Base-by-base conservation (phyloP, 371 early-diverging fungal species). In the Mucor piriformis region DNA sequence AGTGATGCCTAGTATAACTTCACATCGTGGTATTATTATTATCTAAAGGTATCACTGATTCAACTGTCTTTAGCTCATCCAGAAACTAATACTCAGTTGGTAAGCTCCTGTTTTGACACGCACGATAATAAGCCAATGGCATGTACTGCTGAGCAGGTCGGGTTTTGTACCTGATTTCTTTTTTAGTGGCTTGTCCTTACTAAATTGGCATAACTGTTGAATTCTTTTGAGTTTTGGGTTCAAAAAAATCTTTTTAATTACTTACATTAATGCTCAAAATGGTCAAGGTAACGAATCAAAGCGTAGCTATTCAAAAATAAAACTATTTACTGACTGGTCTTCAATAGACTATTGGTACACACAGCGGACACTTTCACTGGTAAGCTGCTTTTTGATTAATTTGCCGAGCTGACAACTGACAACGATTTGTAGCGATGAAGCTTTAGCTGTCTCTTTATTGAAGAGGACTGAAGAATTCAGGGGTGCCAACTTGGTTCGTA, bases 371-470 rank as follows among this genome's bases (percentile, higher is more conserved):
- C 57, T 93, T 94, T 74, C 95, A 93, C 75, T 91, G 92, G 80
- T 83, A 75, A 54, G 48, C 18, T 32, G n/a, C 21, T 6, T 52
- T 35, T 21, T 34, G 23, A 18, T 42, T 42, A 18, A 4, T 8
- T 42, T 42, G 18, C 5, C 7, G 20, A 3, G 11, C 24, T 24
- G 8, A 46, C 24, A 46, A 46, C 10, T 6, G 43, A 46, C 12
- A 12, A 24, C 12, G 27, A 15, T 37, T 35, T 6, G 27, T 58
- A 83, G 83, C 74, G 99, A 99, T 69, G 99, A 99, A 76, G 91
- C 95, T 15, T 83, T 99, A 29, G 98, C 98, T 15, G 88, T 95
- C 51, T 90, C 85, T 70, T 89, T 99, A 84, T 88, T 99, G 34
- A 74, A 73, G 29, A 84, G 74, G 59, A 83, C 91, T 32, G 73